Percentiles rank a stretch among this genome's conserved stretches.
Evolutionary conservation across 129 eudicot species (phyloP).

Genomic region (carrot (Daucus carota)): DNA sequence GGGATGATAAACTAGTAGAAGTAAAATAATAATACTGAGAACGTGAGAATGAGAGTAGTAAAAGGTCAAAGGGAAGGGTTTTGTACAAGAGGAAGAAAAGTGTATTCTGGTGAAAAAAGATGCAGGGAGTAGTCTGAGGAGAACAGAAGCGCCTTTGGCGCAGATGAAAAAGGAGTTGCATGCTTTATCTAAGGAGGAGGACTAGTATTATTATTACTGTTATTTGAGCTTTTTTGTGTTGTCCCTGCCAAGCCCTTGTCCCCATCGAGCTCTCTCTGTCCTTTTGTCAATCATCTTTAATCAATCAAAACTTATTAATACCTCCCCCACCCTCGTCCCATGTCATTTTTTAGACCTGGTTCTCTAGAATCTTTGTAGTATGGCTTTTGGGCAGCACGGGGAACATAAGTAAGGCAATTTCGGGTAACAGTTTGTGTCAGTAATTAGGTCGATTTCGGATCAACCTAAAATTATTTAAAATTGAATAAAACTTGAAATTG

Average conservation of each 20-base stretch:
- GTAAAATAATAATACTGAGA: too few relatives aligned
- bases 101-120: not conserved
- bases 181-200: too few relatives aligned
- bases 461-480: too few relatives aligned
- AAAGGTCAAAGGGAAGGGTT: not conserved
- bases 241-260: not conserved
- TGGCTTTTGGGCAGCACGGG: too few relatives aligned
- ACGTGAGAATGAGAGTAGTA: not conserved
- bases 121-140: not conserved
- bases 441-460: too few relatives aligned
- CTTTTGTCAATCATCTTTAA: conserved; percentile 4
- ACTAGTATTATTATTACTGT: not conserved
- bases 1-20: too few relatives aligned
- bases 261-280: not conserved
- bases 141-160: not conserved
- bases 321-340: not conserved
- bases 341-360: not conserved
- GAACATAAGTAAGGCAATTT: too few relatives aligned
- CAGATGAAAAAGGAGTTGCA: conserved; percentile 2
- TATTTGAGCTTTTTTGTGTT: not conserved
- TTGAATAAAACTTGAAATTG: too few relatives aligned
- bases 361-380: not conserved
- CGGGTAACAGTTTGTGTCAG: too few relatives aligned
- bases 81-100: not conserved
- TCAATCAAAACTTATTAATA: not conserved